Conservation (phyloP, 495 filamentous ascomycete species). For the Annulohypoxylon stygium region DNA sequence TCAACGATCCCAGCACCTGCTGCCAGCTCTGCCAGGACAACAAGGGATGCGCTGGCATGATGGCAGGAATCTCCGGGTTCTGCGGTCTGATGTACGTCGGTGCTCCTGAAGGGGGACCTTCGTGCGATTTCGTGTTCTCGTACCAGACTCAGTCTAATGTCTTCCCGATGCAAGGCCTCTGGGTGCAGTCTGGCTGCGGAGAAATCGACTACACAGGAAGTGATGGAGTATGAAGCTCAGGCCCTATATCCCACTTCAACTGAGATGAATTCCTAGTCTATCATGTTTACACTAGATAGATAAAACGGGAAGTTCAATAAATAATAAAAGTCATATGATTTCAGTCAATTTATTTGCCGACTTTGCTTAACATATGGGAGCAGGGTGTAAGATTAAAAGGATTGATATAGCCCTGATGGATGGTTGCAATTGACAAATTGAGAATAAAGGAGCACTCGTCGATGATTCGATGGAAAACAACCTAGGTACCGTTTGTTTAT, state of each 20-base stretch:
- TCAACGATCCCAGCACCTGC: constrained; percentile 37
- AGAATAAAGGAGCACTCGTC: neutral
- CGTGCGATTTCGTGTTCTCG: constrained; percentile 42
- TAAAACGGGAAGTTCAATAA: neutral
- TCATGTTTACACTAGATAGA: neutral
- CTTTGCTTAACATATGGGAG: neutral
- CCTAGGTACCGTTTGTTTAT: neutral
- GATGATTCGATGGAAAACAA: neutral
- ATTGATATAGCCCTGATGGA: neutral
- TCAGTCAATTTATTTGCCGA: neutral
- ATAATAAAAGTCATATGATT: neutral
- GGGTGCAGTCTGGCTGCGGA: constrained; percentile 45
- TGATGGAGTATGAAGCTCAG: constrained; percentile 14
- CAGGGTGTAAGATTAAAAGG: neutral
- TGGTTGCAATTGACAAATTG: neutral
- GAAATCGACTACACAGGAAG: constrained; percentile 38
- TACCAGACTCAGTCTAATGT: constrained; percentile 35
- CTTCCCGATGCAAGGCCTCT: constrained; percentile 40
- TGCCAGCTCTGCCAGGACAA: constrained; percentile 59
- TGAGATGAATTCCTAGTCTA: neutral
- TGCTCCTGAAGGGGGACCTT: constrained; percentile 27
- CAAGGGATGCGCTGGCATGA: constrained; percentile 67
- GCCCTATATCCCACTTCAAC: neutral
- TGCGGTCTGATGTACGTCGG: constrained; percentile 54
- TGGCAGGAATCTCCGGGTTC: constrained; percentile 65